A percentile compares a stretch with the other conserved stretches of the same genome.
These are phyloP conservation scores for Pythium pyrilobum DNA, from an alignment of 352 stramenopile genomes.

Conservation along the genomic window DNA sequence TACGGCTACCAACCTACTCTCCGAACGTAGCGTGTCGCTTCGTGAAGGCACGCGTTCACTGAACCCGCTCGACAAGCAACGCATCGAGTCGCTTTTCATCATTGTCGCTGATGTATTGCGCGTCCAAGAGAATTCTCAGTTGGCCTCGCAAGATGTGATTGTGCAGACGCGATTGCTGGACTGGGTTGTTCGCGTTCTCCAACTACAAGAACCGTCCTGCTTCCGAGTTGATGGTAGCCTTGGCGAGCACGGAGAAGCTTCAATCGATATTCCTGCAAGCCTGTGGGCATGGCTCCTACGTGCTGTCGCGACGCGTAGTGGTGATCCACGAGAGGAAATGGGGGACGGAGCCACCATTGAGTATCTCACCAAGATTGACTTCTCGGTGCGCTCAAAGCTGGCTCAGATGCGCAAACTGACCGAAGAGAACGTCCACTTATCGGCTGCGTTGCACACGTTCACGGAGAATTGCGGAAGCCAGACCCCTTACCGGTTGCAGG, in stretches of 20 bases:
- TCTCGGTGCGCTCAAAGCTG: neutral
- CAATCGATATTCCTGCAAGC: too few species aligned
- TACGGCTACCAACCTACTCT: conserved; percentile 10
- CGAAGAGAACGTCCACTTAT: neutral
- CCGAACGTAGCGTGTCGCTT: conserved; percentile 15
- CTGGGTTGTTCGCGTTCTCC: neutral
- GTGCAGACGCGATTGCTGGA: neutral
- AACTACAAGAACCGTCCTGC: too few species aligned
- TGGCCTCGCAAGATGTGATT: neutral
- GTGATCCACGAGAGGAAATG: too few species aligned
- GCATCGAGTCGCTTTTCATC: conserved; percentile 23
- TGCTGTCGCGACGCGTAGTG: too few species aligned
- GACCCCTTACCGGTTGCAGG: too few species aligned
- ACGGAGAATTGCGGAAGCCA: too few species aligned
- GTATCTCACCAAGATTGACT: conserved; percentile 2
- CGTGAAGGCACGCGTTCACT: neutral
- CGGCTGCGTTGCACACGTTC: neutral
- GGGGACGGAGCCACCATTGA: neutral
- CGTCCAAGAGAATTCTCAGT: conserved; percentile 3
- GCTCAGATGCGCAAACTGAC: neutral
- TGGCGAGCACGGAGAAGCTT: too few species aligned
- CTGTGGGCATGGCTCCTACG: too few species aligned
- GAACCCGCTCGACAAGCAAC: conserved; percentile 29
- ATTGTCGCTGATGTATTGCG: conserved; percentile 33
- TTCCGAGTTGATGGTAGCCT: too few species aligned